Base-by-base conservation (phyloP, 192 early-diverging fungal genomes). In the Blastocladiella britannica region DNA sequence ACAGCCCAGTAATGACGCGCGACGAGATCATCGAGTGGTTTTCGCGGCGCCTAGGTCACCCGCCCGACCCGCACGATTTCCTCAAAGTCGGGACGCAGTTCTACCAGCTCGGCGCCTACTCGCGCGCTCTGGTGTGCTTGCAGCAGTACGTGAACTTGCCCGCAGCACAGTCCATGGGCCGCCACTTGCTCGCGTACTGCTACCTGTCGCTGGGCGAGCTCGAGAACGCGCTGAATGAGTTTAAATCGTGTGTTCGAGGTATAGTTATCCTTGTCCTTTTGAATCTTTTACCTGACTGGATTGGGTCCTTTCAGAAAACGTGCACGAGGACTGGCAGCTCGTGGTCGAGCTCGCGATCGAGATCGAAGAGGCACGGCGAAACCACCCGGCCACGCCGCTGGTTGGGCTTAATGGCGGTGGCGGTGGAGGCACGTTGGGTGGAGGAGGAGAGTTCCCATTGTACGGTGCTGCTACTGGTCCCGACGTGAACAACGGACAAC, bases 211-310 rank as follows among this genome's bases (percentile, higher is more conserved):
- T 78, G 22, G 72, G 73, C 25, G 78, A 80, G 53, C 29, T 53
- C 18, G 78, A 76, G 55, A 54, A 62, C 23, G 73, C 76, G 7
- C 55, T 80, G 18, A 51, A 62, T 26, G 74, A 80, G 57, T 80
- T 80, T 51, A 80, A 79, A 62, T 76, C 73, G 58, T 76, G 78
- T 54, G 71, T 76, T 18, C 67, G 72, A 62, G 75, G 76, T 76
- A 53, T 51, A 53, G 26, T 4, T 24, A 15, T 53, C 25, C 12
- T 30, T 12, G 27, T 47, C 26, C 22, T 52, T n/a, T n/a, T n/a
- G n/a, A n/a, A n/a, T n/a, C n/a, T n/a, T n/a, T n/a, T n/a, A n/a
- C n/a, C n/a, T n/a, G n/a, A n/a, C n/a, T n/a, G n/a, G n/a, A n/a
- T n/a, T n/a, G n/a, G n/a, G n/a, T n/a, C n/a, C n/a, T n/a, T 30